Base-by-base conservation (phyloP, 139 green algal genomes). In the Chlamydomonas sp. region DNA sequence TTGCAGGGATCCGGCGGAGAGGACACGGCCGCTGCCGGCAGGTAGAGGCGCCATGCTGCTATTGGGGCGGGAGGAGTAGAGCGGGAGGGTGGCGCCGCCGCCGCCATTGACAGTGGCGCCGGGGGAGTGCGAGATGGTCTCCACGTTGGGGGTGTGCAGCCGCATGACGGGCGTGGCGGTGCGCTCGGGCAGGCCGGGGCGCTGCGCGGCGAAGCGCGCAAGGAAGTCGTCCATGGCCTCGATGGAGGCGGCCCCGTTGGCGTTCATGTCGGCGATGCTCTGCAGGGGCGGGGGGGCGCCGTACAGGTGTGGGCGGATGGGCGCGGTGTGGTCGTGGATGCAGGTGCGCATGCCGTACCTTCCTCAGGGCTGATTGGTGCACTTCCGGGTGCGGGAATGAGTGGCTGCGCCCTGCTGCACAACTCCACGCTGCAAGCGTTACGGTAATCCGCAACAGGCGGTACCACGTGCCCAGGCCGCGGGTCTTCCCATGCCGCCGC, bases 161-260 rank as follows among this genome's bases (percentile, higher is more conserved):
- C 86, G 78, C 8, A 90, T 79, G 6, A 86, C 78, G 62, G 86
- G 86, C 17, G 86, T 86, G 71, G 64, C 68, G 57, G 72, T 91
- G 49, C 77, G 77, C 77, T 86, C 88, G 7, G 77, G 77, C 63
- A 83, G 71, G 17, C 77, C 78, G 31, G 82, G 67, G n/a, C 77
- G 82, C 68, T 83, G 64, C 7, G 62, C 60, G 60, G 82, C 85
- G 88, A 90, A 92, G 1, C 85, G 80, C 17, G 80, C 49, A 49
- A 92, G 85, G 80, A 92, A 92, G 0, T 74, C 80, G 64, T 92
- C 89, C 16, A 92, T 74, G n/a, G 79, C 79, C 75, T 92, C 85
- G 31, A 89, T 73, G 67, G 66, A 79, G 66, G 85, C 61, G 57
- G 84, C 58, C 12, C 63, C 85, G 2, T 17, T 78, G 69, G 60